These are phyloP conservation scores for Sphaerobolus stellatus DNA, from an alignment of 1,284 basidiomycete genomes.

Conservation along the genomic window DNA sequence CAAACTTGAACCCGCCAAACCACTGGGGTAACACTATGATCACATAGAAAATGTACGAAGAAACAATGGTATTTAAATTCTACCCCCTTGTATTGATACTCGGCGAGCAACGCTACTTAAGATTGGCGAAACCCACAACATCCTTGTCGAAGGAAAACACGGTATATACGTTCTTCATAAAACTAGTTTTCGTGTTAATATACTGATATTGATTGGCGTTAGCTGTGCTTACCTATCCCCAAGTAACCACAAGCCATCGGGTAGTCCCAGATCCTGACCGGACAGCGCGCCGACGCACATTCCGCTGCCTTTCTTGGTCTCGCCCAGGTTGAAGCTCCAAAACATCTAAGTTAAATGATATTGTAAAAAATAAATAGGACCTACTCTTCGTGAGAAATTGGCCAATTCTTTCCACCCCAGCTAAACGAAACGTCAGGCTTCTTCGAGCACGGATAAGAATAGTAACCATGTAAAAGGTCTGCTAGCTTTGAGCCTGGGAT, in stretches of 20 bases:
- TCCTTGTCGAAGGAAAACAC: neutral
- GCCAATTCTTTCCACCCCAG: constrained; percentile 21
- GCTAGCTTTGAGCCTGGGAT: constrained; percentile 38
- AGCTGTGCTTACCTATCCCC: constrained; percentile 31
- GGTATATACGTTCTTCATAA: constrained; percentile 1
- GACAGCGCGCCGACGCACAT: constrained; percentile 29
- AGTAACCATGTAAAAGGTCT: constrained; percentile 30
- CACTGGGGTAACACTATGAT: no score
- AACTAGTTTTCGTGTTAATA: no score
- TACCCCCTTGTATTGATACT: no score
- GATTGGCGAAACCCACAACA: neutral
- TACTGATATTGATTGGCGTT: no score
- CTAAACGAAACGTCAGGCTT: constrained; percentile 24
- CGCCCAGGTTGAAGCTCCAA: constrained; percentile 29
- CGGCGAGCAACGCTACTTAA: no score
- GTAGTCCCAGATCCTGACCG: constrained; percentile 24
- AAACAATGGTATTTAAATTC: no score
- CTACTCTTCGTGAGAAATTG: constrained; percentile 26
- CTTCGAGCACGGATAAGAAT: constrained; percentile 28
- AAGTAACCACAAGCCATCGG: constrained; percentile 28
- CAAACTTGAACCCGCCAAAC: no score
- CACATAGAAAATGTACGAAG: no score
- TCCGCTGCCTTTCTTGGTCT: constrained; percentile 16
- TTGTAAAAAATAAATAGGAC: constrained; percentile 10
- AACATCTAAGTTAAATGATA: neutral